These are phyloP conservation scores for Xylariaceae sp. DNA, from an alignment of 2,329 filamentous ascomycete genomes.

Conservation along the genomic window DNA sequence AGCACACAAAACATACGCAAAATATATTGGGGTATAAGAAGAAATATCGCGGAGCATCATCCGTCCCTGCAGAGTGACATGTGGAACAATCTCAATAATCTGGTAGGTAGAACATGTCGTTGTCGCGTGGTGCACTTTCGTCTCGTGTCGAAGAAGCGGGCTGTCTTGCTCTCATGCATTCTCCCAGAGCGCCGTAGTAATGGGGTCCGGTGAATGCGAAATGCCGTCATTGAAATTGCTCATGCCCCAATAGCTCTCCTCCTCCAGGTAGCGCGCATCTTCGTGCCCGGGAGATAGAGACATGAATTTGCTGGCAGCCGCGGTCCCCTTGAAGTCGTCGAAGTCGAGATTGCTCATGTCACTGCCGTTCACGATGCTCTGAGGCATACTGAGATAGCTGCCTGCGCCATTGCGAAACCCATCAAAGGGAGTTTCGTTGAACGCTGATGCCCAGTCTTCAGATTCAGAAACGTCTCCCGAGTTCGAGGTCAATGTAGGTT, in stretches of 20 bases:
- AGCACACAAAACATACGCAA: conserved; percentile 14
- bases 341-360: conserved; percentile 52
- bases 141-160: neutral
- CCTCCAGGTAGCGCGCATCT: conserved; percentile 43
- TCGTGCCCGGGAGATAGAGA: conserved; percentile 37
- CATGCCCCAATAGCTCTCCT: conserved; percentile 37
- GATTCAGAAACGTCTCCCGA: conserved; percentile 66
- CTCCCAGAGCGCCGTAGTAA: conserved; percentile 31
- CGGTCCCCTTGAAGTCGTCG: conserved; percentile 51
- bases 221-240: conserved; percentile 35
- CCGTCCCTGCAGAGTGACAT: conserved; percentile 15
- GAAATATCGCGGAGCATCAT: conserved; percentile 7
- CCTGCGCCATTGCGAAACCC: conserved; percentile 47
- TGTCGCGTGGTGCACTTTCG: neutral
- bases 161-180: conserved; percentile 6
- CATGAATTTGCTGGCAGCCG: conserved; percentile 43
- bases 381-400: conserved; percentile 45
- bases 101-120: conserved; percentile 9
- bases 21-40: conserved; percentile 17
- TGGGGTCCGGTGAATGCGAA: conserved; percentile 32
- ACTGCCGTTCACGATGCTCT: conserved; percentile 40
- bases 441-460: conserved; percentile 50
- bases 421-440: conserved; percentile 42
- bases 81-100: conserved; percentile 12
- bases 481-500: conserved; percentile 54